Evolutionary conservation across 163 green algal species (phyloP).

Genomic region (Scenedesmus sp.): DNA sequence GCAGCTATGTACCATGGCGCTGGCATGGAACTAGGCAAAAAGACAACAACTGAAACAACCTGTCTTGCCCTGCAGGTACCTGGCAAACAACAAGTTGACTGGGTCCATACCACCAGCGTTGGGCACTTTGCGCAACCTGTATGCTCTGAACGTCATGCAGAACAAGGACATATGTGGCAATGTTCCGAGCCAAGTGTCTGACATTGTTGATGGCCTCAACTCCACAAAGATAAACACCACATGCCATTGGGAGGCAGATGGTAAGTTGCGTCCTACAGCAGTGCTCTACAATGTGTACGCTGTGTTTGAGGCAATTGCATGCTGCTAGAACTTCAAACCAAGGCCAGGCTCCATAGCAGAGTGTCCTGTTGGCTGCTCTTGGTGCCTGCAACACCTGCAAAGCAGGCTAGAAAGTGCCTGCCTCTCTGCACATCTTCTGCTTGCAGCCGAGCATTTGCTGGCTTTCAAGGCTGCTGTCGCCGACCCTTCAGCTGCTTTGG

Average conservation of each 20-base stretch:
- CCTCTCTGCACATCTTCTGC: background rate
- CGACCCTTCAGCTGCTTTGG: slow-evolving; percentile 37
- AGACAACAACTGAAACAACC: background rate
- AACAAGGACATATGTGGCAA: slow-evolving; percentile 27
- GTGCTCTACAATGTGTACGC: background rate
- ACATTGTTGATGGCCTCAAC: background rate
- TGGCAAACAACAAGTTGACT: slow-evolving; percentile 49
- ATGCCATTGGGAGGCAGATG: slow-evolving; percentile 38
- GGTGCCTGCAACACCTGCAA: background rate
- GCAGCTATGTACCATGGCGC: background rate
- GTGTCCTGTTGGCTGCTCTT: background rate
- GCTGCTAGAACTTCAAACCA: background rate
- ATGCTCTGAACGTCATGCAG: slow-evolving; percentile 10
- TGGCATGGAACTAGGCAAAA: background rate
- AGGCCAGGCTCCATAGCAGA: background rate
- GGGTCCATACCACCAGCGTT: slow-evolving; percentile 52
- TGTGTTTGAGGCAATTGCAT: background rate
- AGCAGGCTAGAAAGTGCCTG: background rate
- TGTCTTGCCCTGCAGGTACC: slow-evolving; percentile 24
- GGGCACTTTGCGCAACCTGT: slow-evolving; percentile 39
- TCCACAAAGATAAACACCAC: background rate
- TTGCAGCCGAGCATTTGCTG: slow-evolving; percentile 45
- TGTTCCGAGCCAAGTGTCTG: slow-evolving; percentile 17
- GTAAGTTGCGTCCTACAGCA: slow-evolving; percentile 14
- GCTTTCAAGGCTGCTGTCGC: slow-evolving; percentile 24